Conservation (phyloP, 805 yeast genomes). For the Myxozyma sirexii region DNA sequence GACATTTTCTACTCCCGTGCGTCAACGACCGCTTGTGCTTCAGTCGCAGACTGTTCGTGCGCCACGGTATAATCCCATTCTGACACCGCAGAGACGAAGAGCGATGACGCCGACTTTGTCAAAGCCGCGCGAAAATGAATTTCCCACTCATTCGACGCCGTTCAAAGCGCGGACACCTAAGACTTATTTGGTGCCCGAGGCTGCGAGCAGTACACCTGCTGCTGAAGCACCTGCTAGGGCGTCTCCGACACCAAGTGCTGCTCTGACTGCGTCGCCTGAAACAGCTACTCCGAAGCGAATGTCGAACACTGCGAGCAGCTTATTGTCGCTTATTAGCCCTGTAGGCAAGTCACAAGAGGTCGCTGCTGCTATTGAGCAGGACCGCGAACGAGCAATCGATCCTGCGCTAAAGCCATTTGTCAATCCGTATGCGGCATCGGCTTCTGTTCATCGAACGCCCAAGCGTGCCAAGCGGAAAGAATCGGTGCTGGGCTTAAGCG, state of each 20-base stretch:
- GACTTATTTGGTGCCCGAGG: constrained; percentile 1
- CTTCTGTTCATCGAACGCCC: constrained; percentile 6
- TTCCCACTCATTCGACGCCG: constrained; percentile 35
- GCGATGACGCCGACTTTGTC: constrained; percentile 14
- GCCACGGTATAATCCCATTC: constrained; percentile 31
- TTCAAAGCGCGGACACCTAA: constrained; percentile 43
- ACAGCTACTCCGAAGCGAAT: constrained; percentile 35
- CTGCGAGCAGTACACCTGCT: background rate
- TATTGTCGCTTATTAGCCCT: constrained; percentile 50
- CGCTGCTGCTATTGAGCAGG: constrained; percentile 19
- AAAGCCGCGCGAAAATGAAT: constrained; percentile 1
- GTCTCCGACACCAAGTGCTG: background rate
- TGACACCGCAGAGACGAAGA: constrained; percentile 28
- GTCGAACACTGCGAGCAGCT: constrained; percentile 54
- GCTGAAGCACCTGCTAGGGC: constrained; percentile 7
- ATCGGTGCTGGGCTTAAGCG: constrained; percentile 13
- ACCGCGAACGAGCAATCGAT: constrained; percentile 25
- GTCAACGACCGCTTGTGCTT: constrained; percentile 15
- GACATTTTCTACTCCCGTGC: constrained; percentile 19
- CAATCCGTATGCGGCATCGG: constrained; percentile 50
- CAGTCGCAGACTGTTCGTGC: constrained; percentile 22
- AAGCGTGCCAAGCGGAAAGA: constrained; percentile 11
- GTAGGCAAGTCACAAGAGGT: constrained; percentile 36
- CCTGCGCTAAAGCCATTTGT: constrained; percentile 42
- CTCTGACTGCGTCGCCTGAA: background rate